A percentile compares a stretch with the other conserved stretches of the same genome.
Evolutionary conservation across 768 basidiomycete genomes (phyloP).

Genomic region (Mycena metata): DNA sequence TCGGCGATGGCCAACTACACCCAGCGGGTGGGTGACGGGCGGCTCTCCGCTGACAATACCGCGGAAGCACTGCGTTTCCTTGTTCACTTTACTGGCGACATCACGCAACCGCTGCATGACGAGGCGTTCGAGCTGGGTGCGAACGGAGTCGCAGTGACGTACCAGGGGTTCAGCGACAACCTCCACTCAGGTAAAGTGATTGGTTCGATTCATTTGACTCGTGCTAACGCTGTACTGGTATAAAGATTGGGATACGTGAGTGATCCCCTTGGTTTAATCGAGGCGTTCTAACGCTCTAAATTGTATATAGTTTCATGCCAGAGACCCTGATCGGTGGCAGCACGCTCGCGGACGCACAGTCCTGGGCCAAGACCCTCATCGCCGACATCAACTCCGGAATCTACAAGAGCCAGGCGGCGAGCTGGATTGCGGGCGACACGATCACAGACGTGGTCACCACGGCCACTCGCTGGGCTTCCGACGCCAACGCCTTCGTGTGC

Average conservation of each 20-base stretch:
- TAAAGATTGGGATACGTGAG: constrained; percentile 39
- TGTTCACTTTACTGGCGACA: constrained; percentile 47
- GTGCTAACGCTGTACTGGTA: no score
- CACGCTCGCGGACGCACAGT: constrained; percentile 35
- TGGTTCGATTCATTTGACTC: no score
- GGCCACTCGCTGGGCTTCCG: constrained; percentile 47
- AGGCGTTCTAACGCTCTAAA: no score
- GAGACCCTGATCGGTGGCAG: constrained; percentile 38
- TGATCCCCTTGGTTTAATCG: no score
- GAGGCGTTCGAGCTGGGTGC: constrained; percentile 45
- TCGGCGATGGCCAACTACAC: constrained; percentile 58
- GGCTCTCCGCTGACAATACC: constrained; percentile 44
- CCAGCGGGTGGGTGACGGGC: constrained; percentile 45
- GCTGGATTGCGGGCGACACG: constrained; percentile 33
- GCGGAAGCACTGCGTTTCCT: constrained; percentile 53
- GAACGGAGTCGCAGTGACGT: constrained; percentile 41
- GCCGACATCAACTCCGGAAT: constrained; percentile 43
- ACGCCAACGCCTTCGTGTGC: constrained; percentile 47
- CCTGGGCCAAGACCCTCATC: constrained; percentile 42
- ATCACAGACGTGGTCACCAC: constrained; percentile 41
- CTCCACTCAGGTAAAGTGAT: constrained; percentile 37
- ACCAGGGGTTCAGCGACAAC: constrained; percentile 42
- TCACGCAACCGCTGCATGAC: constrained; percentile 48
- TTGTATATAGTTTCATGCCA: constrained; percentile 31
- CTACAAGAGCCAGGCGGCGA: constrained; percentile 18